Evolutionary conservation across 108 stramenopile species (phyloP).

Genomic region (Nitzschia sp.): DNA sequence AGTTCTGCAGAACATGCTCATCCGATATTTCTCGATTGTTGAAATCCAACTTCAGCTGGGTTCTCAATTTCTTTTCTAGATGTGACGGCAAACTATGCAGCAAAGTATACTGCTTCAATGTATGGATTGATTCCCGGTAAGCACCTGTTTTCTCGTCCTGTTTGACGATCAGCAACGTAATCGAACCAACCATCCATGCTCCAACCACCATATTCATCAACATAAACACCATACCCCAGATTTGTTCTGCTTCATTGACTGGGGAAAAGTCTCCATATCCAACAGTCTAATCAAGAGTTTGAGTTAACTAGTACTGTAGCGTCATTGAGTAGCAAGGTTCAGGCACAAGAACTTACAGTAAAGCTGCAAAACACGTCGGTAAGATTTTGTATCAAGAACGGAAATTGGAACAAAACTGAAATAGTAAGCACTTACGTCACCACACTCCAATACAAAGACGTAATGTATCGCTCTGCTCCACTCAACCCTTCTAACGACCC

Average conservation of each 20-base stretch:
- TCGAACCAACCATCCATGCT: conserved; percentile 60
- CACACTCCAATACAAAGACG: conserved; percentile 52
- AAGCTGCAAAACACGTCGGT: not conserved
- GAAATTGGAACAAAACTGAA: not conserved
- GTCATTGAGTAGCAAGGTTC: no score
- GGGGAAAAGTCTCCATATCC: conserved; percentile 62
- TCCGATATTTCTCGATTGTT: conserved; percentile 49
- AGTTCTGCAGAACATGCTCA: conserved; percentile 53
- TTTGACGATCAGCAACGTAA: conserved; percentile 61
- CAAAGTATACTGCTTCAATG: conserved; percentile 34
- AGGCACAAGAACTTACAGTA: not conserved
- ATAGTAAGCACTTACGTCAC: conserved; percentile 38
- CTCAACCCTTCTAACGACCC: conserved; percentile 10
- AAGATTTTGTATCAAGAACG: not conserved
- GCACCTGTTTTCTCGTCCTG: conserved; percentile 47
- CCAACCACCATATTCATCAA: conserved; percentile 41
- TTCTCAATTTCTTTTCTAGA: conserved; percentile 30
- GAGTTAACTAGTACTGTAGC: no score
- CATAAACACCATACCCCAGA: conserved; percentile 48
- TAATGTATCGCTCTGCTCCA: conserved; percentile 38
- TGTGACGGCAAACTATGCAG: conserved; percentile 23
- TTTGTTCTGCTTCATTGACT: conserved; percentile 48
- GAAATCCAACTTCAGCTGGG: conserved; percentile 50
- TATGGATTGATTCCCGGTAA: conserved; percentile 37
- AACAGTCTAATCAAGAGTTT: conserved; percentile 20